phyloP scores from a whole-genome alignment of 1,284 basidiomycete genomes.

The Cryptococcus hybrid region DNA sequence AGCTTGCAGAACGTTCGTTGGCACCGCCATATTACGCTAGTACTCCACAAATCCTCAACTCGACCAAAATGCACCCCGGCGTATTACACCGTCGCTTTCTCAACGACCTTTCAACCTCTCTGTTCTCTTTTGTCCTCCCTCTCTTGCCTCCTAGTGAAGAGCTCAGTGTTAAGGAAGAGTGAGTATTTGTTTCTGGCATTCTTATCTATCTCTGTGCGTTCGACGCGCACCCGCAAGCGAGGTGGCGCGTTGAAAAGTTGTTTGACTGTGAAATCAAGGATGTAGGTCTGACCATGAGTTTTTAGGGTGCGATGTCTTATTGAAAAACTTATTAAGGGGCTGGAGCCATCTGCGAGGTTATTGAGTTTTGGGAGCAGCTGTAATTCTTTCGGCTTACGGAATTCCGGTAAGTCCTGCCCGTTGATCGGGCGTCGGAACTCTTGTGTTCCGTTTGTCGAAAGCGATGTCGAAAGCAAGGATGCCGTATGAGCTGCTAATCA shows the following conservation, averaged over 20 bases:
- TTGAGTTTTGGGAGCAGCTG: conserved; percentile 92
- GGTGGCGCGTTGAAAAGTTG: neutral
- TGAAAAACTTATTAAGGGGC: conserved; percentile 88
- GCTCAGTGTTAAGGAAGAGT: conserved; percentile 88
- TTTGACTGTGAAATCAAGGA: neutral
- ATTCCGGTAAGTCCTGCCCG: conserved; percentile 68
- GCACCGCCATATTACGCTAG: too few species aligned
- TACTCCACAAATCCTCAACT: too few species aligned
- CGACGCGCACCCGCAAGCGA: neutral
- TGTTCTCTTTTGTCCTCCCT: conserved; percentile 70
- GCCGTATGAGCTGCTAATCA: neutral
- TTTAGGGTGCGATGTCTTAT: conserved; percentile 77
- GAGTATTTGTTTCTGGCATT: conserved; percentile 13
- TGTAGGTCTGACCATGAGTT: neutral
- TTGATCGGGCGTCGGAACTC: neutral
- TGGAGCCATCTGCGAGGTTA: conserved; percentile 87
- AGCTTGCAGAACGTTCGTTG: too few species aligned
- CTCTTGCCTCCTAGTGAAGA: conserved; percentile 85
- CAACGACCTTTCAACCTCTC: conserved; percentile 49
- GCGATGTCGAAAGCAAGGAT: neutral
- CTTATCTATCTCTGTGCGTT: neutral
- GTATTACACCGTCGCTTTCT: conserved; percentile 47
- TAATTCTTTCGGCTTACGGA: conserved; percentile 90
- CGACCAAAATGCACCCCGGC: conserved; percentile 39
- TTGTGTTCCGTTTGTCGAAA: neutral